Evolutionary conservation across 2,329 filamentous ascomycete genomes (phyloP).

Genomic region (Paecilomyces dactylethromorphus): DNA sequence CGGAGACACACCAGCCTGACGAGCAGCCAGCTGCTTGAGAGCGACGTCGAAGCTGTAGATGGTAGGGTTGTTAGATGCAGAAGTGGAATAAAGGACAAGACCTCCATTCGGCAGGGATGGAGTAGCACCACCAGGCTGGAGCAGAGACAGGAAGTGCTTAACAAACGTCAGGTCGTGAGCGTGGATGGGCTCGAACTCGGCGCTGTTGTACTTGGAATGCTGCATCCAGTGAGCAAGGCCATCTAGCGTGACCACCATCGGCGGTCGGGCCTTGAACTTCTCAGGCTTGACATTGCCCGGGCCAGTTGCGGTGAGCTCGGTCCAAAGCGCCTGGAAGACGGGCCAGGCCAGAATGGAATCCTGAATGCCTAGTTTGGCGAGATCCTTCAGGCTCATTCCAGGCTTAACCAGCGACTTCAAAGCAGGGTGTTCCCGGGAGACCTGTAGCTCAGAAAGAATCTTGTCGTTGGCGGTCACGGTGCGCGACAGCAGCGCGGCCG

Average conservation of each 20-base stretch:
- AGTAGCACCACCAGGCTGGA: constrained; percentile 39
- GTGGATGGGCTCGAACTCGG: constrained; percentile 69
- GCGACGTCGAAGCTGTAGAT: constrained; percentile 63
- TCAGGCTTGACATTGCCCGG: constrained; percentile 35
- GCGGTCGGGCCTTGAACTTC: constrained; percentile 46
- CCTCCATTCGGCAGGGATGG: constrained; percentile 62
- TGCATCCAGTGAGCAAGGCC: constrained; percentile 76
- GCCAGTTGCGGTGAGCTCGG: constrained; percentile 59
- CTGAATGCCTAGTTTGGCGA: constrained; percentile 62
- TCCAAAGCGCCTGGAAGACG: constrained; percentile 74
- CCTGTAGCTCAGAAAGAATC: constrained; percentile 50
- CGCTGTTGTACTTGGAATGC: constrained; percentile 65
- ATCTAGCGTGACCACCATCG: constrained; percentile 71
- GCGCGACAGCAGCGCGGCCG: constrained; percentile 64
- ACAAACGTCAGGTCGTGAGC: constrained; percentile 76
- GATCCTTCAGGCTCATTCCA: constrained; percentile 57
- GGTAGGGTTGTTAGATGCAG: constrained; percentile 61
- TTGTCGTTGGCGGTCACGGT: constrained; percentile 65
- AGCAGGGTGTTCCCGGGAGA: constrained; percentile 50
- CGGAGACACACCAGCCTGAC: constrained; percentile 29
- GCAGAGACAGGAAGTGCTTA: constrained; percentile 64
- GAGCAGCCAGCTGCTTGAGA: constrained; percentile 46
- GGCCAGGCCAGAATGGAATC: constrained; percentile 74
- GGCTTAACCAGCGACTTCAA: constrained; percentile 55
- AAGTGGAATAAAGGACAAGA: constrained; percentile 67